phyloP scores from a whole-genome alignment of 192 early-diverging fungal genomes.

The Neocallimastix lanati region DNA sequence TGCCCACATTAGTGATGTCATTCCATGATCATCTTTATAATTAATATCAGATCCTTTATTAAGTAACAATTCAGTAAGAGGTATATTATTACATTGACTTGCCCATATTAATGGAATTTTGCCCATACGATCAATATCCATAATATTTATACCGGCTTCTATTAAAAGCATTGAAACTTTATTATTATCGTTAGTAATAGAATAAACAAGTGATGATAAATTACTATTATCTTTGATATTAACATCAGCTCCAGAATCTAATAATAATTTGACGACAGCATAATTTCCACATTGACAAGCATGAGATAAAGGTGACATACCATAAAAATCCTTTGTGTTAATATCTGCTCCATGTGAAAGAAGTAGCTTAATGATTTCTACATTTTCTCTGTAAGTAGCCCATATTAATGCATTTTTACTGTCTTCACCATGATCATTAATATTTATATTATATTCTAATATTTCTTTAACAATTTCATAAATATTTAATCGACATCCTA shows the following conservation, averaged over 20 bases:
- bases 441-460: not conserved
- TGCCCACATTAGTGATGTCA: not conserved
- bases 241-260: not conserved
- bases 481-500: not conserved
- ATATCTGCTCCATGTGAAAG: not conserved
- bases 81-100: not conserved
- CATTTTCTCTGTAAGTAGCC: not conserved
- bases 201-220: not conserved
- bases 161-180: not conserved
- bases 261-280: not conserved
- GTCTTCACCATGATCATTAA: not conserved
- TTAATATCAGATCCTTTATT: not conserved
- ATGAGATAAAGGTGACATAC: not conserved
- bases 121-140: not conserved
- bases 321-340: not conserved
- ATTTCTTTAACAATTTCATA: not conserved
- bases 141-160: not conserved
- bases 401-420: not conserved
- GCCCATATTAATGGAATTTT: not conserved
- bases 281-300: not conserved
- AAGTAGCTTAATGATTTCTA: not conserved
- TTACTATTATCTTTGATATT: not conserved
- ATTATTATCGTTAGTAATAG: not conserved
- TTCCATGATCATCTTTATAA: not conserved
- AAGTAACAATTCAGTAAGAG: not conserved